Evolutionary conservation across 2,329 filamentous ascomycete species (phyloP), one percentile per base, ranked within the genome.

Genomic region (Aspergillus luchuensis): DNA sequence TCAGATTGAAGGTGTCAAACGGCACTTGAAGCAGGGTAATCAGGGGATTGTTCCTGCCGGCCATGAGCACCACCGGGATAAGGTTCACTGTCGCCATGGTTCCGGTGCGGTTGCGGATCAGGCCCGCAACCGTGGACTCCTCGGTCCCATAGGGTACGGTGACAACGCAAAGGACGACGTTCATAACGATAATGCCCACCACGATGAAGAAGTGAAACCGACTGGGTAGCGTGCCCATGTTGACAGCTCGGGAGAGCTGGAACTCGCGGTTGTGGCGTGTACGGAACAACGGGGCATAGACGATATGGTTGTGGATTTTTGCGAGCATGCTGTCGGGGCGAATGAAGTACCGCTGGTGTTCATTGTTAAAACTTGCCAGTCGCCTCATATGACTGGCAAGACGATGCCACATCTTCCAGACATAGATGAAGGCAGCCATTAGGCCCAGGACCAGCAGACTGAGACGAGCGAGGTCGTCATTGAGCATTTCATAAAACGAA

Each of bases 261-360:
- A 82, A 73, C 62, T 81, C 79, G 23, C 74, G 72, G 57, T 80
- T 80, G 65, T 81, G 79, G 39, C 80, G 74, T 50, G 66, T 74
- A 23, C 74, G 72, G 57, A 81, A 76, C 38, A 81, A 61, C 4
- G 80, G 79, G 11, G 80, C 79, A 62, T 81, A 80, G 53, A 81
- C 73, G 58, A 93, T 84, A 57, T 90, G 83, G 62, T 85, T 83
- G 79, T 93, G 91, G 58, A 96, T 73, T 72, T 63, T 92, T 80
- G 66, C 87, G 84, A 67, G 96, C 80, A 56, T 72, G 5, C 66
- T 62, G 33, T 78, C 66, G 5, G 89, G 84, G 23, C 81, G 79
- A 49, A 88, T 84, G 72, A 93, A 97, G 79, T 92, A 97, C 62
- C 85, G 83, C 75, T 97, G 92, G 1, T 83, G 89, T 65, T 91